Evolutionary conservation across 331 rosid species (phyloP), one percentile per base, ranked within the genome.

Genomic region (Stylosanthes scabra): DNA sequence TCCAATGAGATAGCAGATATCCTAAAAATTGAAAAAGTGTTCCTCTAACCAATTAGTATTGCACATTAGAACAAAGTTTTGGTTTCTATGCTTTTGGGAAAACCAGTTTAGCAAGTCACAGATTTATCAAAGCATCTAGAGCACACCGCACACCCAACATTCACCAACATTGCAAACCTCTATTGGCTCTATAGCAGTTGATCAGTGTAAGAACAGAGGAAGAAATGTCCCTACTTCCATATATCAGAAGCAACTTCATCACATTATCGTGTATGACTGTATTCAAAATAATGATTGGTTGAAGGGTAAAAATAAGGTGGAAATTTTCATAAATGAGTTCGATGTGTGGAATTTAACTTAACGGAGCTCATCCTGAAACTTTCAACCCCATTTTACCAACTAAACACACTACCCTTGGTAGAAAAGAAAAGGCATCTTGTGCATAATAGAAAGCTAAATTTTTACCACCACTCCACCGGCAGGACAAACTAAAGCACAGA

Each of bases 41-140:
- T 10, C 45, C 74, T 59, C 49, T 42, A 68, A 40, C 64, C 56
- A 76, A 59, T 28, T 12, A 16, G 44, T 68, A 51, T 40, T 76
- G 70, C 40, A 16, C 64, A 76, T 59, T 16, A 27, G n/a, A 15
- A 16, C 28, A 61, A 72, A 37, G 4, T 5, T 20, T 39, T 50
- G 59, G 34, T 15, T 41, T 68, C 59, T 28, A 27, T 14, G 10
- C 59, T 60, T 60, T 39, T 7, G 61, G 15, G 20, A 68, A 51
- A 67, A 45, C 47, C 11, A 66, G 25, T 34, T 45, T 11, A 45
- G 57, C 75, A 39, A 6, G 7, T 61, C 58, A 59, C 20, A 49
- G 51, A 69, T 16, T 61, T 58, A 10, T 46, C 47, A 50, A 47
- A 52, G 50, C 40, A 61, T 54, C 55, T 11, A 11, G 10, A 25